Percentiles rank a stretch among this genome's conserved stretches.
Conservation (phyloP, 2,329 filamentous ascomycete species). For the Lasiodiplodia citricola region DNA sequence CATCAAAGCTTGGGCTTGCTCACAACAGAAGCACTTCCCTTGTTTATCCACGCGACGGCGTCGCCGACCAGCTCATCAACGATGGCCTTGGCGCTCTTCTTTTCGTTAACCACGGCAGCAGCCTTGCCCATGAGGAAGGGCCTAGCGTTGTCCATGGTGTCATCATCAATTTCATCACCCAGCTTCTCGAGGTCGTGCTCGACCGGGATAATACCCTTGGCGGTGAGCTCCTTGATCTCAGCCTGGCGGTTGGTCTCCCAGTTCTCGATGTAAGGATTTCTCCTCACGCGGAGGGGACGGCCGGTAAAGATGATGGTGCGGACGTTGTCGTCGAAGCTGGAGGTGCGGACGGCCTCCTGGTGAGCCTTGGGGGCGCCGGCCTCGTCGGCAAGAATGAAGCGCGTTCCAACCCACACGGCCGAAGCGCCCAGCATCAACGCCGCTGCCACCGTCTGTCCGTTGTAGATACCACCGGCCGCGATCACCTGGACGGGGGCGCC, state of each 20-base stretch:
- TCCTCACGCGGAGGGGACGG: constrained; percentile 89
- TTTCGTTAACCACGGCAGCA: constrained; percentile 90
- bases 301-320: constrained; percentile 99
- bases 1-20: constrained; percentile 44
- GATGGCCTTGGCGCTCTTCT: constrained; percentile 87
- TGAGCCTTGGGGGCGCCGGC: constrained; percentile 91
- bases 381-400: constrained; percentile 93
- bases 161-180: constrained; percentile 69
- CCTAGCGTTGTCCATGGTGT: constrained; percentile 87
- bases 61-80: constrained; percentile 92
- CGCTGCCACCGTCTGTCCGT: constrained; percentile 87
- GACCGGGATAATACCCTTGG: constrained; percentile 89
- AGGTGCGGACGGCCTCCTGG: constrained; percentile 92
- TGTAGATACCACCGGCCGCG: constrained; percentile 92
- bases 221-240: constrained; percentile 91
- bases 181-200: constrained; percentile 92
- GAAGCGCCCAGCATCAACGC: constrained; percentile 90
- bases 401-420: constrained; percentile 95
- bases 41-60: constrained; percentile 73
- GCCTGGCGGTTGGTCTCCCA: constrained; percentile 91
- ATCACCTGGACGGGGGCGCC: constrained; percentile 88
- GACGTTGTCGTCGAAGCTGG: constrained; percentile 93
- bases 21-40: constrained; percentile 66
- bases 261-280: constrained; percentile 90
- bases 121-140: constrained; percentile 97